Evolutionary conservation across 495 filamentous ascomycete species (phyloP).

Genomic region (Daldinia caldariorum): DNA sequence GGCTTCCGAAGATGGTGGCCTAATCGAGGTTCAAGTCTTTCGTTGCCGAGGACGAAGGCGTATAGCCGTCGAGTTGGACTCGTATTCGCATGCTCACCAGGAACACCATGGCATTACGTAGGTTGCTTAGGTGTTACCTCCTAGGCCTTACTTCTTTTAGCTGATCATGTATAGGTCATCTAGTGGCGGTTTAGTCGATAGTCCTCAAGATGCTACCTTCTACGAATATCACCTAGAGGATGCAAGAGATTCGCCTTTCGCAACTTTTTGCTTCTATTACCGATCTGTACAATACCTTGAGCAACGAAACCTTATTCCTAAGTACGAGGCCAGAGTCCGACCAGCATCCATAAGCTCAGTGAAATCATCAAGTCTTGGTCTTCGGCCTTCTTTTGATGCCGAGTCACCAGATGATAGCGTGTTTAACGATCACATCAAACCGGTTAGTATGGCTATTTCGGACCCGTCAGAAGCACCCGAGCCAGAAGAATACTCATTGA

Average conservation of each 20-base stretch:
- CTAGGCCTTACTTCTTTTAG: not conserved
- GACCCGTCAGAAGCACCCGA: slow-evolving; percentile 5
- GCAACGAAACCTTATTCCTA: slow-evolving; percentile 52
- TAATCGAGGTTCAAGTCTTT: slow-evolving; percentile 62
- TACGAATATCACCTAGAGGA: slow-evolving; percentile 60
- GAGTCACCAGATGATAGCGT: slow-evolving; percentile 31
- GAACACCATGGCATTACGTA: slow-evolving; percentile 61
- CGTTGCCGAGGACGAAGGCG: slow-evolving; percentile 53
- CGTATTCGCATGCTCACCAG: slow-evolving; percentile 52
- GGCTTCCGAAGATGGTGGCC: slow-evolving; percentile 60
- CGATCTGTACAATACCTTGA: slow-evolving; percentile 55
- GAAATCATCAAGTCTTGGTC: not conserved
- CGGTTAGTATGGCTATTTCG: slow-evolving; percentile 21
- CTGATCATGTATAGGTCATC: slow-evolving; percentile 50
- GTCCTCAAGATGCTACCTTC: slow-evolving; percentile 58
- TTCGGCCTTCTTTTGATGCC: slow-evolving; percentile 21
- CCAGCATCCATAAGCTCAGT: slow-evolving; percentile 8
- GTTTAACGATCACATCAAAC: slow-evolving; percentile 27
- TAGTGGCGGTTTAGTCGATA: slow-evolving; percentile 57
- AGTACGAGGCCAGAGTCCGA: slow-evolving; percentile 12
- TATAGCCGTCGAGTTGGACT: slow-evolving; percentile 48
- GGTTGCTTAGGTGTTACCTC: slow-evolving; percentile 20
- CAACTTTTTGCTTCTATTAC: slow-evolving; percentile 61
- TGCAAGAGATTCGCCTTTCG: slow-evolving; percentile 57
- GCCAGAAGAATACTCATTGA: slow-evolving; percentile 40